Base-by-base conservation (phyloP, 768 basidiomycete species). In the Phallus indusiatus region DNA sequence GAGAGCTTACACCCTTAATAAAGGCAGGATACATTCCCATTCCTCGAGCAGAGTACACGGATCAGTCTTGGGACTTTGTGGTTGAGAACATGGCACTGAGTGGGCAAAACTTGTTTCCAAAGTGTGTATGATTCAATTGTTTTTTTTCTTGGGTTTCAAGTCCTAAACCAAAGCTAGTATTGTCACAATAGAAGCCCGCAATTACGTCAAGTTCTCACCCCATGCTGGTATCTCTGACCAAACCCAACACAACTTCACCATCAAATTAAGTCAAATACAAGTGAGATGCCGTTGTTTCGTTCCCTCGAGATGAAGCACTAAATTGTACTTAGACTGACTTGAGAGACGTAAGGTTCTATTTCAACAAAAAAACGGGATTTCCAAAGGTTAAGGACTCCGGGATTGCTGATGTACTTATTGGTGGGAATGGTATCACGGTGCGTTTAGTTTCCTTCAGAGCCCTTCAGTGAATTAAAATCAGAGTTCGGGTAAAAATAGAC, bases 41-140 rank as follows among this genome's bases (percentile, higher is more conserved):
- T 63, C 95, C 95, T 0, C 86, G 93, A 36, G 83, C 94, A 68
- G 94, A 96, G 72, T 98, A 96, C 74, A 86, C 88, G 36, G 92
- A 95, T 71, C 86, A 91, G 54, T 68, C 77, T 6, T 73, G 94
- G 61, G 94, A 96, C 65, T 79, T 96, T 48, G 90, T 95, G 60
- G 83, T 97, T 62, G 95, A 97, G 77, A 97, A 95, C 70, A 80
- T 97, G 35, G 88, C 89, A 1, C 77, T 94, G 17, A 85, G 89
- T 61, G 91, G 91, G 9, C 82, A 85, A 47, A 95, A 97, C 73
- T 73, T 99, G 2, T 86, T 94, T 78, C 94, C 94, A 1, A 91
- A 88, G 65, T 60, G 42, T 21, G 47, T 51, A 18, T 12, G 12
- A 21, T 16, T 12, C 35, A 28, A 22, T 28, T 18, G 46, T 52